phyloP scores from a whole-genome alignment of 2,329 filamentous ascomycete species.

The Dactylellina haptotyla region DNA sequence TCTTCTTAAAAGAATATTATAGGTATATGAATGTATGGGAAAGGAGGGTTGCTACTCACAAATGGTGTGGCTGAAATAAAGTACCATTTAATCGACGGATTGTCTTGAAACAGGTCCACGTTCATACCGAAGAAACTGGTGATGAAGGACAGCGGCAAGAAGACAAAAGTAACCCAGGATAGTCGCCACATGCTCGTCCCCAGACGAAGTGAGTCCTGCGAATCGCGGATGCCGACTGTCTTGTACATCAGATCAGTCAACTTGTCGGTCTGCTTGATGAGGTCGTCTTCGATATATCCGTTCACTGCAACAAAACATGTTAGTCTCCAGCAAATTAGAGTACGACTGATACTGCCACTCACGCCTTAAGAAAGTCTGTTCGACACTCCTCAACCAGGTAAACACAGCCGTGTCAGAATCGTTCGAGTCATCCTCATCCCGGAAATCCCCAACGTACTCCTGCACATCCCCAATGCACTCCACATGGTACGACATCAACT shows the following conservation, averaged over 20 bases:
- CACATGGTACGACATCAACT: constrained; percentile 66
- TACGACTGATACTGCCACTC: constrained; percentile 17
- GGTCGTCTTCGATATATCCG: constrained; percentile 65
- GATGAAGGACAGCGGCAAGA: constrained; percentile 63
- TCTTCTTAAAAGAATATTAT: background rate
- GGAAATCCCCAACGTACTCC: constrained; percentile 50
- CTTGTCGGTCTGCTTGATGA: constrained; percentile 66
- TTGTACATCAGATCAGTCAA: constrained; percentile 68
- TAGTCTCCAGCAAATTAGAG: constrained; percentile 63
- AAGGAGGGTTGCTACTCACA: constrained; percentile 47
- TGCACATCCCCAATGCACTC: constrained; percentile 59
- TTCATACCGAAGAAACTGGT: constrained; percentile 64
- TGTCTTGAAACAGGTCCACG: constrained; percentile 63
- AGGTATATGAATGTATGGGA: background rate
- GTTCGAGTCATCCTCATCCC: constrained; percentile 51
- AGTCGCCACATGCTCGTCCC: constrained; percentile 60
- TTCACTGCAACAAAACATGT: constrained; percentile 58
- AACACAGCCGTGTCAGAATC: constrained; percentile 47
- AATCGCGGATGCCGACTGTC: constrained; percentile 67
- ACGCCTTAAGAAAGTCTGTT: constrained; percentile 41
- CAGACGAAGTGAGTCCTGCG: constrained; percentile 65
- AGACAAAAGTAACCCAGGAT: constrained; percentile 62
- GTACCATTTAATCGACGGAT: constrained; percentile 66
- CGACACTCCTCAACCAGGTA: constrained; percentile 48
- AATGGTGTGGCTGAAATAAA: constrained; percentile 65